These are phyloP conservation scores for Penicillium sp. DNA, from an alignment of 2,329 filamentous ascomycete genomes.

Conservation along the genomic window DNA sequence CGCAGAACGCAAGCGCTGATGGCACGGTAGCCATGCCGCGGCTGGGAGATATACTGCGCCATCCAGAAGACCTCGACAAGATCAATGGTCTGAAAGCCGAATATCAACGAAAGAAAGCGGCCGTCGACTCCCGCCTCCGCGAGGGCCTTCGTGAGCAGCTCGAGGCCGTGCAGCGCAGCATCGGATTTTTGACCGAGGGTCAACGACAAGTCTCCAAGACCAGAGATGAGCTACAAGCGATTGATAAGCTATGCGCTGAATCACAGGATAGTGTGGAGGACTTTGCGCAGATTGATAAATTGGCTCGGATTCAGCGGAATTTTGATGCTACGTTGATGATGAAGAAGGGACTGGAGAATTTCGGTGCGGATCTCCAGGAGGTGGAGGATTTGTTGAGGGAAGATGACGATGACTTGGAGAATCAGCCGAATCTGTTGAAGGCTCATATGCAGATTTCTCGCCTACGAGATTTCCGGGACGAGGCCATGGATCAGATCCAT, in stretches of 20 bases:
- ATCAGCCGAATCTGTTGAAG: slow-evolving; percentile 86
- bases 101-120: slow-evolving; percentile 90
- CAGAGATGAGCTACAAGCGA: slow-evolving; percentile 98
- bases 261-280: slow-evolving; percentile 97
- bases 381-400: slow-evolving; percentile 78
- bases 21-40: slow-evolving; percentile 69
- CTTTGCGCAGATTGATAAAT: slow-evolving; percentile 78
- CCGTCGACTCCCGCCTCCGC: slow-evolving; percentile 87
- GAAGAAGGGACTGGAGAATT: slow-evolving; percentile 86
- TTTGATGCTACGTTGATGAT: slow-evolving; percentile 93
- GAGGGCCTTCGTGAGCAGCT: slow-evolving; percentile 88
- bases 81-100: slow-evolving; percentile 86
- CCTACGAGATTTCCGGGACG: slow-evolving; percentile 90
- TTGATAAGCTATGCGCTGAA: slow-evolving; percentile 95
- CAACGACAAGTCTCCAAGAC: slow-evolving; percentile 90
- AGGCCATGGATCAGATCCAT: slow-evolving; percentile 95
- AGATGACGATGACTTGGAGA: slow-evolving; percentile 83
- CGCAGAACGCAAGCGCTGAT: slow-evolving; percentile 49
- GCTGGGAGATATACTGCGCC: slow-evolving; percentile 88
- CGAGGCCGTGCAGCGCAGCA: slow-evolving; percentile 90
- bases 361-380: slow-evolving; percentile 73
- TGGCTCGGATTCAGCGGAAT: slow-evolving; percentile 72
- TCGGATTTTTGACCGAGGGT: slow-evolving; percentile 83
- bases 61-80: slow-evolving; percentile 97
- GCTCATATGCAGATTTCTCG: slow-evolving; percentile 92